These are phyloP conservation scores for Byssoonygena ceratinophila DNA, from an alignment of 2,329 filamentous ascomycete genomes.

Conservation along the genomic window DNA sequence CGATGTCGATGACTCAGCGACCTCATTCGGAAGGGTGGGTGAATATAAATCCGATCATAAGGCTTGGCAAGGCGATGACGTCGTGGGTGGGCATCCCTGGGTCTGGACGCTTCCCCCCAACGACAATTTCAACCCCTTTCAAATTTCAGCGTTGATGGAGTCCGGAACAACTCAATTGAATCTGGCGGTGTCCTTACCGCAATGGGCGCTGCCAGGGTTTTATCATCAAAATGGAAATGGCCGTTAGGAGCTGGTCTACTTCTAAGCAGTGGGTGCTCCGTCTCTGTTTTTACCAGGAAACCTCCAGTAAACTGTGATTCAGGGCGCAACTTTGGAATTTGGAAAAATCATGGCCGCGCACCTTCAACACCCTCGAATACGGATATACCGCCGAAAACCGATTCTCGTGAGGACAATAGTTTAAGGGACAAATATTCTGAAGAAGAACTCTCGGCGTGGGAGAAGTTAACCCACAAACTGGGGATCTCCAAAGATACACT, in stretches of 20 bases:
- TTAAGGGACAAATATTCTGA: slow-evolving; percentile 15
- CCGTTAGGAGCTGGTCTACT: slow-evolving; percentile 27
- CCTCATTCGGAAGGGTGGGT: too few species aligned
- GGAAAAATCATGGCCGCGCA: slow-evolving; percentile 1
- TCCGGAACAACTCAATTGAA: neutral
- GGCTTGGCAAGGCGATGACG: neutral
- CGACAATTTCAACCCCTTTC: neutral
- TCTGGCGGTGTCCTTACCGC: slow-evolving; percentile 20
- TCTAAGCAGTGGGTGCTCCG: slow-evolving; percentile 20
- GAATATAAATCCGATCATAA: neutral
- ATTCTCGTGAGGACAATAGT: slow-evolving; percentile 15
- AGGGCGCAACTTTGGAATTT: slow-evolving; percentile 12
- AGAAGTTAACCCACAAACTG: slow-evolving; percentile 42
- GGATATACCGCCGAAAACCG: slow-evolving; percentile 10
- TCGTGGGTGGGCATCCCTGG: neutral
- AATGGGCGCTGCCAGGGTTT: slow-evolving; percentile 29
- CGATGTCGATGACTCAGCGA: too few species aligned
- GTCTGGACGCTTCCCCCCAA: neutral
- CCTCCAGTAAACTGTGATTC: slow-evolving; percentile 14
- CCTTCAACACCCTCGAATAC: neutral
- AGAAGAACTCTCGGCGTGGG: slow-evolving; percentile 34
- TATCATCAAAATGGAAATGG: slow-evolving; percentile 29
- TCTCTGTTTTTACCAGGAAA: slow-evolving; percentile 16
- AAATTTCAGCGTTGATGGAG: slow-evolving; percentile 5
- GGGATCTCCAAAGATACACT: slow-evolving; percentile 33